A percentile compares a stretch with the other conserved stretches of the same genome.
Conservation (phyloP, 495 filamentous ascomycete species). For the Aspergillus campestris region DNA sequence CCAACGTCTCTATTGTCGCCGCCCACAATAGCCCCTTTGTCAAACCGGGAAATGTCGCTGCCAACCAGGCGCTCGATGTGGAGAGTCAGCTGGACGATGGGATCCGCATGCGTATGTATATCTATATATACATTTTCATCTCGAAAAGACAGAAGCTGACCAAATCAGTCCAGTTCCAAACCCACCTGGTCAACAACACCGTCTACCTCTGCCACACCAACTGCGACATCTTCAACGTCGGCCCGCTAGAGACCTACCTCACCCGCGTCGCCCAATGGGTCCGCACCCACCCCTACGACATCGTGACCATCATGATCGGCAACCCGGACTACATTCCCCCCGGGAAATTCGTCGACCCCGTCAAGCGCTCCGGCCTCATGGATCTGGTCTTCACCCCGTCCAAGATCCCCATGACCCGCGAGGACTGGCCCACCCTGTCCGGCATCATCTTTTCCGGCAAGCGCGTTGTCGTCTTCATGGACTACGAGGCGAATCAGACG, state of each 20-base stretch:
- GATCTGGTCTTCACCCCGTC: slow-evolving; percentile 65
- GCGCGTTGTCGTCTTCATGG: slow-evolving; percentile 59
- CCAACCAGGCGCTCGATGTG: slow-evolving; percentile 69
- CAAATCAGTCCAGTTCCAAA: slow-evolving; percentile 68
- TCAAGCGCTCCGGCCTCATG: slow-evolving; percentile 59
- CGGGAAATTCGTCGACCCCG: slow-evolving; percentile 47
- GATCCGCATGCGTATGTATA: slow-evolving; percentile 61
- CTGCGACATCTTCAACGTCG: slow-evolving; percentile 72
- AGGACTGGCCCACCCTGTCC: slow-evolving; percentile 78
- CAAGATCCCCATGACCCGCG: slow-evolving; percentile 55
- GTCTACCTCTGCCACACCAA: slow-evolving; percentile 64
- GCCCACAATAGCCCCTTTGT: slow-evolving; percentile 87
- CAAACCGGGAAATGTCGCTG: slow-evolving; percentile 54
- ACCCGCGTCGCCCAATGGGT: slow-evolving; percentile 65
- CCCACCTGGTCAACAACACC: slow-evolving; percentile 56
- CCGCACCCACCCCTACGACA: slow-evolving; percentile 68
- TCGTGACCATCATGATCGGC: slow-evolving; percentile 82
- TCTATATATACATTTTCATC: not conserved
- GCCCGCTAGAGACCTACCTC: slow-evolving; percentile 69
- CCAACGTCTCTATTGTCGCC: slow-evolving; percentile 81
- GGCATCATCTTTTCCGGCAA: slow-evolving; percentile 65
- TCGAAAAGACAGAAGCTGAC: slow-evolving; percentile 2
- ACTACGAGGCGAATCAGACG: slow-evolving; percentile 78
- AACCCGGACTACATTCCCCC: slow-evolving; percentile 67
- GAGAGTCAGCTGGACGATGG: slow-evolving; percentile 75